Evolutionary conservation across 1,284 basidiomycete species (phyloP).

Genomic region (Puccinia triticina): DNA sequence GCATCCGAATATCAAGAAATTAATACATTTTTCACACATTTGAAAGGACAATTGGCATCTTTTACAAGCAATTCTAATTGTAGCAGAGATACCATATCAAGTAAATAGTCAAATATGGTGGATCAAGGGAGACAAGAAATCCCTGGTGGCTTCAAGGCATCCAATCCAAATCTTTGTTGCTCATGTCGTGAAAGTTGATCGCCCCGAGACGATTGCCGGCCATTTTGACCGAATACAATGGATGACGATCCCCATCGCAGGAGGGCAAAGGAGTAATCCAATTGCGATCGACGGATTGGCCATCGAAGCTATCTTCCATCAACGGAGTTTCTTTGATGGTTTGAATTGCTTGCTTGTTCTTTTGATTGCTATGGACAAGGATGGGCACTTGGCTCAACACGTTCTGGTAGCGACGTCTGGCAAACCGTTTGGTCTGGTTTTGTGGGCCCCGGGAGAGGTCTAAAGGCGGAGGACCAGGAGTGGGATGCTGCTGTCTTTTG

Average conservation of each 20-base stretch:
- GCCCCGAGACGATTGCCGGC: slow-evolving; percentile 25
- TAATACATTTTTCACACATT: too few relatives aligned
- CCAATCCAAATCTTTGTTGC: slow-evolving; percentile 45
- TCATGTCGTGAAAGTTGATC: slow-evolving; percentile 17
- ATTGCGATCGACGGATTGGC: slow-evolving; percentile 20
- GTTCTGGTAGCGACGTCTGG: slow-evolving; percentile 32
- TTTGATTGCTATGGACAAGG: not conserved
- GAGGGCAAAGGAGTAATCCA: slow-evolving; percentile 21
- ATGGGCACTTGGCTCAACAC: slow-evolving; percentile 15
- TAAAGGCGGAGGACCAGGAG: not conserved
- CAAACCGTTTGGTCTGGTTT: slow-evolving; percentile 20
- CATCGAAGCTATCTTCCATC: slow-evolving; percentile 28
- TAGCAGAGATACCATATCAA: not conserved
- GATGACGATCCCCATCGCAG: not conserved
- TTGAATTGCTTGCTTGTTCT: not conserved
- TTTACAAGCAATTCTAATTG: too few relatives aligned
- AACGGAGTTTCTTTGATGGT: slow-evolving; percentile 6
- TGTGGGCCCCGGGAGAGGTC: slow-evolving; percentile 18
- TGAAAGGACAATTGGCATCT: too few relatives aligned
- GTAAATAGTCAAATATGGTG: not conserved
- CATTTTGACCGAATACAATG: slow-evolving; percentile 21
- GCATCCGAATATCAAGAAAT: too few relatives aligned
- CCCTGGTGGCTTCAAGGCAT: slow-evolving; percentile 9
- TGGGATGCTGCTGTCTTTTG: slow-evolving; percentile 8
- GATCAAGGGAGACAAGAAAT: not conserved